Base-by-base conservation (phyloP, 2,329 filamentous ascomycete genomes). In the Paramyrothecium sp. region DNA sequence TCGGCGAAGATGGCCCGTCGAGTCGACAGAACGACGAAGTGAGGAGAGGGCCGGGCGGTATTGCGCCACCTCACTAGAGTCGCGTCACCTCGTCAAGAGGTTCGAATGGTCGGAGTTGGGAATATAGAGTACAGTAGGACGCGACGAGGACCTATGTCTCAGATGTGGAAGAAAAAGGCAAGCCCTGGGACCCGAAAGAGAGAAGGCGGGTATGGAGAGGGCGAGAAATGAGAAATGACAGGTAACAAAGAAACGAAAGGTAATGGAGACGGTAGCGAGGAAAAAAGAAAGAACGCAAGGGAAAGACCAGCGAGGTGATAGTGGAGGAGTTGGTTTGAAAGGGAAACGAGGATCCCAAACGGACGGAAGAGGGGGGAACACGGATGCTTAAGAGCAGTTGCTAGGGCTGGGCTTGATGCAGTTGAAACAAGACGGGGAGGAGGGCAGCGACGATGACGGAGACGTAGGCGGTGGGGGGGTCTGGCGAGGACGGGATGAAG, bases 261-360 rank as follows among this genome's bases (percentile, higher is more conserved):
- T 47, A 38, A 54, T 54, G 53, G 34, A 47, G 51, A 41, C 48
- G 26, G 26, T 30, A 30, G 26, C 10, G 26, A n/a, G 33, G 44
- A 19, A 34, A 54, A 55, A 44, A 51, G 23, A 16, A 49, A 44
- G 10, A 38, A 53, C 50, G 51, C 56, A 53, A 52, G 46, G 47
- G 54, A 56, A 51, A 26, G 22, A 46, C 54, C 52, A 51, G 54
- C 33, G 51, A 54, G 55, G 57, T 54, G 57, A 49, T 56, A 58
- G 58, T 55, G 56, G 61, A 63, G 49, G 60, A 58, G 59, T 62
- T 49, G 63, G 51, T 26, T 19, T 10, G 26, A 30, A 30, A 30
- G 26, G 26, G 26, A 30, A 30, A 30, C 26, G 34, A 55, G 17
- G 58, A 57, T 57, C 51, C 48, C 22, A 55, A 54, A 52, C 48